Conservation (phyloP, 768 basidiomycete species). For the Boletales sp. region DNA sequence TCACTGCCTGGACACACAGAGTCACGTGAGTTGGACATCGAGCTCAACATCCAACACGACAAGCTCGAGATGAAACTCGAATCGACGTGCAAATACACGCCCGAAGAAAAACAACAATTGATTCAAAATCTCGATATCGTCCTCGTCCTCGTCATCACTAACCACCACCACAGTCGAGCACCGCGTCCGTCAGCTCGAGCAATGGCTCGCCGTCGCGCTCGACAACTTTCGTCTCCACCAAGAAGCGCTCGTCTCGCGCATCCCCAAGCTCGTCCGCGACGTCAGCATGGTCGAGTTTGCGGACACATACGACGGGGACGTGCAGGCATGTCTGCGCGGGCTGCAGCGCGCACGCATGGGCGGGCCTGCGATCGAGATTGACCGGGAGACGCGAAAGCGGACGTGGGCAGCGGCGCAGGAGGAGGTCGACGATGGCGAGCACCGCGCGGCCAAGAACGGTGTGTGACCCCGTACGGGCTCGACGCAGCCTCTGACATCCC, state of each 20-base stretch:
- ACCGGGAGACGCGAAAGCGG: conserved; percentile 66
- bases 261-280: conserved; percentile 68
- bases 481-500: neutral
- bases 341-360: conserved; percentile 61
- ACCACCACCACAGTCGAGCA: conserved; percentile 53
- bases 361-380: conserved; percentile 54
- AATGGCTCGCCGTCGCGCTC: conserved; percentile 70
- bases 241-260: conserved; percentile 68
- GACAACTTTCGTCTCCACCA: conserved; percentile 74
- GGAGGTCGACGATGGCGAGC: conserved; percentile 42
- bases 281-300: conserved; percentile 78
- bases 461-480: conserved; percentile 13
- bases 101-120: conserved; percentile 73
- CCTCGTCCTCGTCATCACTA: no score
- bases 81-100: conserved; percentile 40
- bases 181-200: conserved; percentile 67
- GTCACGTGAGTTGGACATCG: conserved; percentile 13
- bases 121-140: conserved; percentile 52
- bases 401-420: conserved; percentile 73
- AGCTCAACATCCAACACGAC: neutral
- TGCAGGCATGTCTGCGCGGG: conserved; percentile 67
- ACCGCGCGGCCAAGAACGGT: conserved; percentile 61
- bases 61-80: conserved; percentile 17
- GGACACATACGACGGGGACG: conserved; percentile 71
- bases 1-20: no score